phyloP scores from a whole-genome alignment of 2,329 filamentous ascomycete genomes.

The Botryosphaeria agaves region DNA sequence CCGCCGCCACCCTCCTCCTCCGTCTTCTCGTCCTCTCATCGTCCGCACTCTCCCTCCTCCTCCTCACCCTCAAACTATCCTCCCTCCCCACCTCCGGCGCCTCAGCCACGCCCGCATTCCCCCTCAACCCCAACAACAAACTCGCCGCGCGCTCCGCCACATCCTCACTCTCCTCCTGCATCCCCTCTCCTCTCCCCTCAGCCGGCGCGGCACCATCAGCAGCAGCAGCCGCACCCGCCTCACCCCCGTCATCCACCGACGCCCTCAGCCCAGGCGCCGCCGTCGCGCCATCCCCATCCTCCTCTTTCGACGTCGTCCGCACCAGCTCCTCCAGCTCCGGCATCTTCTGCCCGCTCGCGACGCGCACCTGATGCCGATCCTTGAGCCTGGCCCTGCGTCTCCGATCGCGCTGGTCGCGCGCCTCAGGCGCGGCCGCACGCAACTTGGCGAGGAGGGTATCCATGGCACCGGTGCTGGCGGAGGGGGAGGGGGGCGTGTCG shows the following conservation, averaged over 20 bases:
- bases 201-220: slow-evolving; percentile 12
- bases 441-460: slow-evolving; percentile 90
- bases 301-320: slow-evolving; percentile 11
- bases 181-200: slow-evolving; percentile 11
- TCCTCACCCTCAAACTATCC: slow-evolving; percentile 35
- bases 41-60: slow-evolving; percentile 57
- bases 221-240: slow-evolving; percentile 13
- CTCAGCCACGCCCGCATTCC: slow-evolving; percentile 37
- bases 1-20: slow-evolving; percentile 34
- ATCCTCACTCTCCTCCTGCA: slow-evolving; percentile 43
- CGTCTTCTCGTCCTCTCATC: slow-evolving; percentile 55
- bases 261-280: slow-evolving; percentile 7
- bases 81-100: slow-evolving; percentile 13
- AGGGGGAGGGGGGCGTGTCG: slow-evolving; percentile 39
- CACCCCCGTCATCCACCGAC: slow-evolving; percentile 6
- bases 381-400: slow-evolving; percentile 75
- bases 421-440: slow-evolving; percentile 78
- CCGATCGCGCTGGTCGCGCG: slow-evolving; percentile 75
- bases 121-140: slow-evolving; percentile 67
- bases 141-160: slow-evolving; percentile 72
- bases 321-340: slow-evolving; percentile 51
- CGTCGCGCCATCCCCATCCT: slow-evolving; percentile 9
- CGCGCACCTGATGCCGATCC: slow-evolving; percentile 75
- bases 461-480: slow-evolving; percentile 79
- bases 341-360: slow-evolving; percentile 80